Evolutionary conservation across 176 grass and related monocot species (phyloP), one percentile per base, ranked within the genome.

Genomic region (Cenchrus purpureus): DNA sequence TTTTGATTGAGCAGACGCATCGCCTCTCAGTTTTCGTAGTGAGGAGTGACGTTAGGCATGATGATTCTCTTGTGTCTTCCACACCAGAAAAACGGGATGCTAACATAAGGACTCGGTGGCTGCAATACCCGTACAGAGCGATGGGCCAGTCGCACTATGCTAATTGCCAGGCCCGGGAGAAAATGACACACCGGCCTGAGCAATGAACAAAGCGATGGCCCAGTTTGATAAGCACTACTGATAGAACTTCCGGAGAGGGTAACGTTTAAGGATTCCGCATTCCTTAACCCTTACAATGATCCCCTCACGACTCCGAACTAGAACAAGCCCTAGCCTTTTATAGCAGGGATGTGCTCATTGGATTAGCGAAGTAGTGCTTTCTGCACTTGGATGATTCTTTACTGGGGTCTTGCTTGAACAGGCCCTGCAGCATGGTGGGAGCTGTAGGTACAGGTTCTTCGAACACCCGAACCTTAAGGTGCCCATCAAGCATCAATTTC

Each of bases 281-380:
- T 71, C 34, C 52, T 40, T 6, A 29, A 4, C 58, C 34, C 52
- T 40, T 6, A 45, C 4, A 19, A 71, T 11, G 28, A 81, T 17
- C 12, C 19, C 2, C 13, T 28, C 34, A 54, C 37, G 64, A 29
- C 56, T 31, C 42, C 65, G 6, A 43, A 32, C 55, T 73, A 78
- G 22, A 82, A 28, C 46, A 62, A 63, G 7, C 7, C 0, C 59
- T 43, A 5, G 9, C 32, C 15, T 13, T 70, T 54, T 78, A 93
- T 65, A 97, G 31, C 45, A 82, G 69, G 65, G 71, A 73, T 54
- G 91, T 91, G 72, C 93, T 92, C 83, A 65, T 73, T 82, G 96
- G 93, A 67, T 94, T 94, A 81, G 91, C 88, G 45, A 95, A 92
- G 78, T 87, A 94, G 85, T 88, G 93, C 65, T 83, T 94, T 73